Conservation (phyloP, 768 basidiomycete genomes). For the Pisolithus microcarpus region DNA sequence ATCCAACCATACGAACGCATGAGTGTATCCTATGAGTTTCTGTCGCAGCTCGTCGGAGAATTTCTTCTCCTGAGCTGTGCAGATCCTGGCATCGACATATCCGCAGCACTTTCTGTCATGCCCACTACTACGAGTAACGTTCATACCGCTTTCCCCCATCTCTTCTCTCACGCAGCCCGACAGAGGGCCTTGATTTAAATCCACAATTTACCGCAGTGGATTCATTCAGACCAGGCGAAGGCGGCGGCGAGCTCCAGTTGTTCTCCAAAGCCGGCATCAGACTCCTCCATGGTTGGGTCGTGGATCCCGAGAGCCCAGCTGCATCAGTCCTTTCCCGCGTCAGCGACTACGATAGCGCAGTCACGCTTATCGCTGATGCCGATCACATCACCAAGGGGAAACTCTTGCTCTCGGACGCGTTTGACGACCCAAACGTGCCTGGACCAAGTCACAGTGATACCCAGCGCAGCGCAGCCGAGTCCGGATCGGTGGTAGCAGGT, state of each 20-base stretch:
- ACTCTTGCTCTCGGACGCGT: constrained; percentile 41
- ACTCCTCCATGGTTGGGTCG: constrained; percentile 81
- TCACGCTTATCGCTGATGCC: constrained; percentile 70
- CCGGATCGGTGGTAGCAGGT: constrained; percentile 4
- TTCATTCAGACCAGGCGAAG: constrained; percentile 57
- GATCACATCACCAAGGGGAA: constrained; percentile 64
- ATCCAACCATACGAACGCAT: constrained; percentile 60
- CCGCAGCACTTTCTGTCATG: constrained; percentile 25
- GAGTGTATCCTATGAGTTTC: constrained; percentile 76
- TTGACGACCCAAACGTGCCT: constrained; percentile 9
- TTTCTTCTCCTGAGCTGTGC: constrained; percentile 59
- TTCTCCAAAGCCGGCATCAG: constrained; percentile 77
- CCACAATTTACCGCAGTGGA: constrained; percentile 68
- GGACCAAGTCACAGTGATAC: constrained; percentile 9
- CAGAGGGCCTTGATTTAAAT: constrained; percentile 87
- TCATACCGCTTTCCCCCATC: not conserved
- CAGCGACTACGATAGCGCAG: constrained; percentile 68
- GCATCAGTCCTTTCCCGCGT: constrained; percentile 43
- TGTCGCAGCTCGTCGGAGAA: constrained; percentile 78
- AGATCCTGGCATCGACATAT: constrained; percentile 34
- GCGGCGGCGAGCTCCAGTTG: constrained; percentile 73
- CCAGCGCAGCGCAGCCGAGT: constrained; percentile 9
- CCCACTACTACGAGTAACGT: constrained; percentile 69
- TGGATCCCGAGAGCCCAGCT: constrained; percentile 44
- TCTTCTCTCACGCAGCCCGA: not conserved